A percentile compares a stretch with the other conserved stretches of the same genome.
These are phyloP conservation scores for Lactarius deliciosus DNA, from an alignment of 768 basidiomycete genomes.

Conservation along the genomic window DNA sequence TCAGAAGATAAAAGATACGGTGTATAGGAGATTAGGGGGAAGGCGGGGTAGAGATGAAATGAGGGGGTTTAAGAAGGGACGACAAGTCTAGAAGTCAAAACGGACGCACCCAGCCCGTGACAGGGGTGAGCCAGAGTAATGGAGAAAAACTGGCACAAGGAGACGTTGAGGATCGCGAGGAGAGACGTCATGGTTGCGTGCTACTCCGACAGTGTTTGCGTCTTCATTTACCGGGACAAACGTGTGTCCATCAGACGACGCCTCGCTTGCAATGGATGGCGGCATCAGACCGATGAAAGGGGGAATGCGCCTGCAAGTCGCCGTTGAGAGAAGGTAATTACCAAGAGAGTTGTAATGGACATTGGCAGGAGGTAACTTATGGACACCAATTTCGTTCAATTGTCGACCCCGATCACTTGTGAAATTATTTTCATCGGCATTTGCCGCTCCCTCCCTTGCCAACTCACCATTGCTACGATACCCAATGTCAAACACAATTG, in stretches of 20 bases:
- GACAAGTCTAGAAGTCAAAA: neutral
- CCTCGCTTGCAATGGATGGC: slow-evolving; percentile 20
- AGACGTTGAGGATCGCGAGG: slow-evolving; percentile 32
- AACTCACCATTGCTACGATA: neutral
- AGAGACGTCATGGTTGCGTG: slow-evolving; percentile 19
- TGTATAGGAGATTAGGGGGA: slow-evolving; percentile 5
- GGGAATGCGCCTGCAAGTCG: neutral
- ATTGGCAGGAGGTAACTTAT: neutral
- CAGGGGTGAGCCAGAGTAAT: slow-evolving; percentile 32
- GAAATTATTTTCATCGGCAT: neutral
- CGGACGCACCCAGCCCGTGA: slow-evolving; percentile 36
- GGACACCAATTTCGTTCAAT: neutral
- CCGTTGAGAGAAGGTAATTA: neutral
- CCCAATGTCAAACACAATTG: slow-evolving; percentile 53
- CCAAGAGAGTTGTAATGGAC: slow-evolving; percentile 2
- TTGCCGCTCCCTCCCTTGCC: neutral
- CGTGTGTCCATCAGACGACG: slow-evolving; percentile 24
- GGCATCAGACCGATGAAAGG: slow-evolving; percentile 11
- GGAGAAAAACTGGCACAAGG: slow-evolving; percentile 12
- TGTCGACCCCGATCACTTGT: neutral
- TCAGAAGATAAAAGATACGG: slow-evolving; percentile 5
- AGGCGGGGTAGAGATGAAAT: neutral
- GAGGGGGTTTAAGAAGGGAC: neutral
- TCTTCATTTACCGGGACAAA: slow-evolving; percentile 22
- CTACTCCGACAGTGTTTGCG: neutral